Evolutionary conservation across 2,329 filamentous ascomycete species (phyloP).

Genomic region (Bipolaris cookei): DNA sequence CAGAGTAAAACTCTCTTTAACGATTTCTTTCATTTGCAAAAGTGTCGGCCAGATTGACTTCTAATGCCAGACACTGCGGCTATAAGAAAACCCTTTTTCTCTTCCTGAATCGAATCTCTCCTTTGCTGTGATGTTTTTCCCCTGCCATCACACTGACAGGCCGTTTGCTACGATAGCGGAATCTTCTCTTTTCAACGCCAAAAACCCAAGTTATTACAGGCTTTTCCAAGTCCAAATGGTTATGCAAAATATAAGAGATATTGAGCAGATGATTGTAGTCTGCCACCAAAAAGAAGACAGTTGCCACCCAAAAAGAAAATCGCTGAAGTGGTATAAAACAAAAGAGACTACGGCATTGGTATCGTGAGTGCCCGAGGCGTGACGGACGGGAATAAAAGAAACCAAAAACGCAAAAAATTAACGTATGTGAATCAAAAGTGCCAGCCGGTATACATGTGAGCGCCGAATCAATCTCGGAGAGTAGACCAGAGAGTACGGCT

Average conservation of each 20-base stretch:
- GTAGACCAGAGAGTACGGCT: conserved; percentile 20
- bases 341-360: conserved; percentile 37
- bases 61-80: conserved; percentile 15
- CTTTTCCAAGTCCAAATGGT: conserved; percentile 5
- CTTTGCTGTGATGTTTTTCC: conserved; percentile 16
- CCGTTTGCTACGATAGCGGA: conserved; percentile 17
- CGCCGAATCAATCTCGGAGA: neutral
- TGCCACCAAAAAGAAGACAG: conserved; percentile 6
- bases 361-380: conserved; percentile 42
- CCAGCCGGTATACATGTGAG: conserved; percentile 19
- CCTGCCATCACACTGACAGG: conserved; percentile 13
- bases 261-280: conserved; percentile 14
- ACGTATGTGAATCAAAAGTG: conserved; percentile 26
- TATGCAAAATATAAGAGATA: conserved; percentile 17
- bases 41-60: conserved; percentile 8
- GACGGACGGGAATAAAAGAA: conserved; percentile 26
- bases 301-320: conserved; percentile 66
- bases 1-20: neutral
- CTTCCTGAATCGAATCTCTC: conserved; percentile 3
- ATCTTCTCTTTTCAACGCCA: conserved; percentile 18
- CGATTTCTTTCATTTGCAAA: conserved; percentile 17
- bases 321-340: conserved; percentile 48
- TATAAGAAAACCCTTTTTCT: conserved; percentile 26
- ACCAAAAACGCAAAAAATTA: conserved; percentile 32
- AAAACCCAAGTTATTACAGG: conserved; percentile 15